These are phyloP conservation scores for Gyromitra esculenta DNA, from an alignment of 2,329 filamentous ascomycete species.

Conservation along the genomic window DNA sequence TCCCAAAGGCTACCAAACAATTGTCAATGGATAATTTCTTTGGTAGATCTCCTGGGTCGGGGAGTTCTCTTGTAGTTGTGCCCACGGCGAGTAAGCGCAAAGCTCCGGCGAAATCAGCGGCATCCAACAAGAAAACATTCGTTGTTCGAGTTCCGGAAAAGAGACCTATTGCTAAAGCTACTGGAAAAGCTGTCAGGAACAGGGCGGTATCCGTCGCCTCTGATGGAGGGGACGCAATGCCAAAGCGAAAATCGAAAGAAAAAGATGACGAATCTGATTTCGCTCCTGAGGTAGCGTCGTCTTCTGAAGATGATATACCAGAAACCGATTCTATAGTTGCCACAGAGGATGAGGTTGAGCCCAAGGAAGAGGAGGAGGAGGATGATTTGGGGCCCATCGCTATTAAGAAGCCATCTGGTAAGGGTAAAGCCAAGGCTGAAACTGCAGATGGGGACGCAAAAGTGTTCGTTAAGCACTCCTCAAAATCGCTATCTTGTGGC, in stretches of 20 bases:
- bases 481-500: constrained; percentile 26
- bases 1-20: constrained; percentile 46
- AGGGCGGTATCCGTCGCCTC: not conserved
- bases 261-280: constrained; percentile 45
- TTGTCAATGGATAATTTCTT: constrained; percentile 52
- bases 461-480: constrained; percentile 28
- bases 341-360: constrained; percentile 39
- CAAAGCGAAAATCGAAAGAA: not conserved
- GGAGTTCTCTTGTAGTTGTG: constrained; percentile 29
- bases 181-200: constrained; percentile 6
- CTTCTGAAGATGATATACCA: constrained; percentile 26
- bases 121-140: constrained; percentile 27
- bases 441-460: not conserved
- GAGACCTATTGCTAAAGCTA: constrained; percentile 29
- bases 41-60: constrained; percentile 22
- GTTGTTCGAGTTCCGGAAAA: constrained; percentile 46
- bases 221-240: not conserved
- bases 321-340: not conserved
- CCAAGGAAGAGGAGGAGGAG: constrained; percentile 34
- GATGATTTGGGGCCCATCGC: not conserved
- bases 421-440: constrained; percentile 30
- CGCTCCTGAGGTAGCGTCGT: constrained; percentile 17
- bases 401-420: constrained; percentile 29
- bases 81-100: constrained; percentile 39
- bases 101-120: constrained; percentile 24